Percentiles rank a stretch among this genome's conserved stretches.
These are phyloP conservation scores for Pyrenopolyporus hunteri DNA, from an alignment of 495 filamentous ascomycete species.

Conservation along the genomic window DNA sequence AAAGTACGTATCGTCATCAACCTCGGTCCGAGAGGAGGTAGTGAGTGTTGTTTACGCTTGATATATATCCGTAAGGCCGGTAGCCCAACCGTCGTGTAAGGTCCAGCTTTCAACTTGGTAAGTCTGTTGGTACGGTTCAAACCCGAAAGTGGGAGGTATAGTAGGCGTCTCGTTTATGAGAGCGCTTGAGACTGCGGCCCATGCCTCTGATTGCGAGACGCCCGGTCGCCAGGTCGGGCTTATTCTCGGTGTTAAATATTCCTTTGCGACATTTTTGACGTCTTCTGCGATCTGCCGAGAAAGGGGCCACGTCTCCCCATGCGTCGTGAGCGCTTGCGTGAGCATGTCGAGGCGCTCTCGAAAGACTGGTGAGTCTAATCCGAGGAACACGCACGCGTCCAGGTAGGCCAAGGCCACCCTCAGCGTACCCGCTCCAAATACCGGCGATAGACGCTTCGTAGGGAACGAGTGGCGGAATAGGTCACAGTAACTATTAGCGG, in stretches of 20 bases:
- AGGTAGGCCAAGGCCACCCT: slow-evolving; percentile 56
- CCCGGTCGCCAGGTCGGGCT: slow-evolving; percentile 22
- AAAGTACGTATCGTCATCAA: slow-evolving; percentile 2
- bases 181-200: slow-evolving; percentile 22
- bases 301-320: slow-evolving; percentile 70
- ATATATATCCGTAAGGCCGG: slow-evolving; percentile 34
- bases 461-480: slow-evolving; percentile 68
- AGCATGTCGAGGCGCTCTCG: slow-evolving; percentile 69
- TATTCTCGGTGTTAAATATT: slow-evolving; percentile 37
- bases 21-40: not conserved
- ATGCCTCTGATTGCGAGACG: slow-evolving; percentile 27
- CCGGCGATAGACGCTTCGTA: slow-evolving; percentile 67
- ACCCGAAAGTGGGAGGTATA: slow-evolving; percentile 10
- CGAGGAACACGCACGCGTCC: slow-evolving; percentile 57
- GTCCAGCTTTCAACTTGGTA: slow-evolving; percentile 29
- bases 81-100: slow-evolving; percentile 28
- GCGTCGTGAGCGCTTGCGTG: slow-evolving; percentile 67
- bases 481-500: slow-evolving; percentile 67
- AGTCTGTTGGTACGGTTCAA: slow-evolving; percentile 31
- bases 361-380: slow-evolving; percentile 62
- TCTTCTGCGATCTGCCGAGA: slow-evolving; percentile 66
- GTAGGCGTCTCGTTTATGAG: slow-evolving; percentile 22
- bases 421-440: slow-evolving; percentile 69
- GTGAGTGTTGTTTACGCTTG: slow-evolving; percentile 20
- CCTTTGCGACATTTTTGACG: slow-evolving; percentile 62